Percentiles rank a stretch among this genome's conserved stretches.
phyloP scores from a whole-genome alignment of 352 stramenopile species.

The Phytophthora constricta region DNA sequence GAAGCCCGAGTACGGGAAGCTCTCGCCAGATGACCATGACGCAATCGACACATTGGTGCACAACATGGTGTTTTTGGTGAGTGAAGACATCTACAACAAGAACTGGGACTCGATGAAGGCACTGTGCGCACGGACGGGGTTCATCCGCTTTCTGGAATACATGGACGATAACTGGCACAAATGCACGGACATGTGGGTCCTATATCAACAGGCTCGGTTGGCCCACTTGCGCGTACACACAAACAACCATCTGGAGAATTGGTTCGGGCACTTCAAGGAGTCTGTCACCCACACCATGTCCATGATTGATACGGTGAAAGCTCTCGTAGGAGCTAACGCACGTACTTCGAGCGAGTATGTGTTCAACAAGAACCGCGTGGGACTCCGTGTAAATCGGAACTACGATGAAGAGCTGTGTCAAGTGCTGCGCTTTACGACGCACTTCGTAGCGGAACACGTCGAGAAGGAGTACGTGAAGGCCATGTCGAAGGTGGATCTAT shows the following conservation, averaged over 20 bases:
- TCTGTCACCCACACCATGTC: background rate
- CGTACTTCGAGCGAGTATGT: constrained; percentile 11
- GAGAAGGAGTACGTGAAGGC: constrained; percentile 17
- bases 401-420: constrained; percentile 32
- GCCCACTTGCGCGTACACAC: constrained; percentile 33
- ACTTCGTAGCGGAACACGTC: constrained; percentile 28
- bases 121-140: background rate
- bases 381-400: background rate
- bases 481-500: constrained; percentile 5
- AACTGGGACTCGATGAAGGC: background rate
- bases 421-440: constrained; percentile 24
- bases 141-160: background rate
- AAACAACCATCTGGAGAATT: constrained; percentile 39
- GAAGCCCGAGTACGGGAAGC: constrained; percentile 19
- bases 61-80: constrained; percentile 23
- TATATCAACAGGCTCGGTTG: constrained; percentile 15
- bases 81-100: background rate
- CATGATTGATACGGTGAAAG: constrained; percentile 10
- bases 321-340: constrained; percentile 8
- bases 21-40: constrained; percentile 5
- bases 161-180: background rate
- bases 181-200: constrained; percentile 8
- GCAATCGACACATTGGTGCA: constrained; percentile 17
- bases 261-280: constrained; percentile 39
- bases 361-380: background rate